Evolutionary conservation across 2,329 filamentous ascomycete genomes (phyloP).

Genomic region (Phialemonium atrogriseum): DNA sequence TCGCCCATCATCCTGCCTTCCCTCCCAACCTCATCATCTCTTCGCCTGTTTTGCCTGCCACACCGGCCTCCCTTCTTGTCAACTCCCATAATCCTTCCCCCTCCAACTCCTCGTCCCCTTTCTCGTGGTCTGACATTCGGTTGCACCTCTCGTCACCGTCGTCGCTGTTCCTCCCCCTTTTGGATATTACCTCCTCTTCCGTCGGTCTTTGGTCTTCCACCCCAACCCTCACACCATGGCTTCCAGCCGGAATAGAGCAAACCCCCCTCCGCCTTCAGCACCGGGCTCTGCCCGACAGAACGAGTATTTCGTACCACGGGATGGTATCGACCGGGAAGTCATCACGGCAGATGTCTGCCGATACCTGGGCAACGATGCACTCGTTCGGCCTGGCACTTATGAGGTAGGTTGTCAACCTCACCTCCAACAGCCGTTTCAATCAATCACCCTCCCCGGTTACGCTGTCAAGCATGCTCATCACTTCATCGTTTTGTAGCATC

Average conservation of each 20-base stretch:
- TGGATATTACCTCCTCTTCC: constrained; percentile 16
- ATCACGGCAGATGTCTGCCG: constrained; percentile 80
- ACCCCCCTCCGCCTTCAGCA: constrained; percentile 25
- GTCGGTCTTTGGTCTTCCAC: constrained; percentile 8
- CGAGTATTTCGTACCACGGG: constrained; percentile 72
- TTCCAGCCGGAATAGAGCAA: constrained; percentile 29
- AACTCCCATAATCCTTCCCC: neutral
- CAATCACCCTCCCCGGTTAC: too few species aligned
- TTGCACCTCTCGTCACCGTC: too few species aligned
- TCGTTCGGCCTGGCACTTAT: constrained; percentile 66
- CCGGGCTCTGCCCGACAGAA: constrained; percentile 48
- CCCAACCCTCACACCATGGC: constrained; percentile 25
- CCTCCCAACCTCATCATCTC: constrained; percentile 3
- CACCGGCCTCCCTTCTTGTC: constrained; percentile 14
- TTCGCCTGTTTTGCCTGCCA: constrained; percentile 7
- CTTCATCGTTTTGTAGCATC: constrained; percentile 28
- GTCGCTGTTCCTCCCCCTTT: constrained; percentile 9
- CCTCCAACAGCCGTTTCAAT: constrained; percentile 9
- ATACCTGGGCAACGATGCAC: constrained; percentile 74
- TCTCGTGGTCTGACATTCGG: too few species aligned
- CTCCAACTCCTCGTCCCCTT: constrained; percentile 1
- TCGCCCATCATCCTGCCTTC: constrained; percentile 10
- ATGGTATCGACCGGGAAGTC: constrained; percentile 76
- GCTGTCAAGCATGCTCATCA: too few species aligned
- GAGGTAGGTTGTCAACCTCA: constrained; percentile 46